Percentiles rank a stretch among this genome's conserved stretches.
Conservation (phyloP, 805 yeast species). For the Yamadazyma olivae region DNA sequence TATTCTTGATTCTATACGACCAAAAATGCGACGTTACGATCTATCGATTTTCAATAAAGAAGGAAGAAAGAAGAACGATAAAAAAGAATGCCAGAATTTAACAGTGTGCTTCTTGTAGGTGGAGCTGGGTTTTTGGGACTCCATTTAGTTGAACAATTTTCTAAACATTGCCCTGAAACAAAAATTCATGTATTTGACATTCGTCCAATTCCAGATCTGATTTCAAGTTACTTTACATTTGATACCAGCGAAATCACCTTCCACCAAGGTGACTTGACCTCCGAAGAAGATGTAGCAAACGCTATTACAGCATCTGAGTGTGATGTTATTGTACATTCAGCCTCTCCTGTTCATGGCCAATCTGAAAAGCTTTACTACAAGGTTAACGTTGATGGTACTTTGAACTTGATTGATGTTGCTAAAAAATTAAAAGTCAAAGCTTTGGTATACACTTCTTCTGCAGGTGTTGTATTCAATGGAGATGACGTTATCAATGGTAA, state of each 20-base stretch:
- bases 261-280: slow-evolving; percentile 83
- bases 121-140: slow-evolving; percentile 95
- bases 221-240: slow-evolving; percentile 75
- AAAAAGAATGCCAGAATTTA: slow-evolving; percentile 7
- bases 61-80: too few relatives aligned
- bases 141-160: slow-evolving; percentile 85
- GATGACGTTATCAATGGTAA: slow-evolving; percentile 87
- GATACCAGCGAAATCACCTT: slow-evolving; percentile 54
- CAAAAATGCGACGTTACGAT: too few relatives aligned
- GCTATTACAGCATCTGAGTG: slow-evolving; percentile 64
- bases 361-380: slow-evolving; percentile 78
- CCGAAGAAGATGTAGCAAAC: slow-evolving; percentile 57
- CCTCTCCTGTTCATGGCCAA: slow-evolving; percentile 93
- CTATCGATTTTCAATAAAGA: too few relatives aligned
- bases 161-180: slow-evolving; percentile 61
- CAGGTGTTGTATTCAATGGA: slow-evolving; percentile 98
- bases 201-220: slow-evolving; percentile 74
- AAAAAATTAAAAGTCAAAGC: slow-evolving; percentile 53
- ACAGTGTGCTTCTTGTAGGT: slow-evolving; percentile 80
- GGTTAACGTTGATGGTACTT: slow-evolving; percentile 90
- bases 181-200: slow-evolving; percentile 85
- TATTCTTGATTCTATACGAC: background rate
- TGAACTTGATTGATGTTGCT: slow-evolving; percentile 65
- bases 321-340: slow-evolving; percentile 86
- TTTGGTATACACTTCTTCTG: slow-evolving; percentile 91